Evolutionary conservation across 108 stramenopile genomes (phyloP), one percentile per base, ranked within the genome.

Genomic region (Nannochloropsis granulata): DNA sequence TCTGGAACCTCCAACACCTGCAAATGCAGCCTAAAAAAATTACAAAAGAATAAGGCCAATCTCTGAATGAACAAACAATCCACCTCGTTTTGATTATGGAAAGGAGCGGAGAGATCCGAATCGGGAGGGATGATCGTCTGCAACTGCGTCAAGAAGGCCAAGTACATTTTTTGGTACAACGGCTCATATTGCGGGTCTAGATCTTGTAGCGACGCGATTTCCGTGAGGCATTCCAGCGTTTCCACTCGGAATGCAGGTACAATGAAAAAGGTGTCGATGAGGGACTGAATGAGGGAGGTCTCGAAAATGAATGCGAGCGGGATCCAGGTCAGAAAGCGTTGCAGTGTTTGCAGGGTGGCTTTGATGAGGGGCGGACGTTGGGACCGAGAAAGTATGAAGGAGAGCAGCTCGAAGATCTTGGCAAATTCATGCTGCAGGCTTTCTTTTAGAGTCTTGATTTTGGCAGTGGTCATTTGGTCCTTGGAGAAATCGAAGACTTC

Each of bases 311-410:
- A 98, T 13, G 95, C 97, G 23, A 97, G 90, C 8, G 97, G 97
- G 89, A 99, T 98, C 98, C 98, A 99, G 24, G 97, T 96, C 12
- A 99, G 91, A 88, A 98, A 99, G 14, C 96, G 91, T 88, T 97
- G 96, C 79, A 98, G 89, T 9, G 98, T 97, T 83, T 95, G 92
- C 16, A 99, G 90, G 3, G 98, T 99, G 14, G 95, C 96, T 80
- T 90, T 90, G 23, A 99, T 86, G 23, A 99, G 88, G 56, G 92
- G 91, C 12, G 95, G 93, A 44, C 92, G 86, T 83, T 94, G 92
- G 85, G 93, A 93, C 21, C 94, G 94, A 84, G 91, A 93, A n/a
- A 99, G 87, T 46, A 99, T 94, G 88, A 97, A 97, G 88, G 96
- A 94, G 91, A 97, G 97, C 13, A 99, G 93, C 84, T 97, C 94